These are phyloP conservation scores for Fusarium sarcochroum DNA, from an alignment of 2,329 filamentous ascomycete genomes.

Conservation along the genomic window DNA sequence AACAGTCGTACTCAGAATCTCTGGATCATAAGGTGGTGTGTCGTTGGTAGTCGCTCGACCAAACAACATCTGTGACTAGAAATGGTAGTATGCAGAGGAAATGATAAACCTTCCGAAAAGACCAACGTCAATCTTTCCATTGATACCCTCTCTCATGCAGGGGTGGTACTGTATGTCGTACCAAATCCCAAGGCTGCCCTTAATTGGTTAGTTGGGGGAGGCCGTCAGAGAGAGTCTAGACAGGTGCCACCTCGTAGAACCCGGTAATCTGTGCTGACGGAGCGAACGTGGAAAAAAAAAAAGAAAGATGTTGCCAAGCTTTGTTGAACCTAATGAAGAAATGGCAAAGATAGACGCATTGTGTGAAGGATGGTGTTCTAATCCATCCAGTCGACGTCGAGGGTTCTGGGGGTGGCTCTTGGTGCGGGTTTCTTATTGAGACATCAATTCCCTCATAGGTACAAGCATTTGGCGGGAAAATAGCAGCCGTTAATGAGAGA, in stretches of 20 bases:
- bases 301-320: constrained; percentile 19
- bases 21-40: background rate
- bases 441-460: constrained; percentile 10
- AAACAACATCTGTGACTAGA: constrained; percentile 20
- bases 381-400: constrained; percentile 11
- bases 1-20: constrained; percentile 2
- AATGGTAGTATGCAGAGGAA: constrained; percentile 12
- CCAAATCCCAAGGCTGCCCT: constrained; percentile 3
- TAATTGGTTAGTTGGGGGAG: constrained; percentile 8
- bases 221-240: constrained; percentile 10
- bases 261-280: constrained; percentile 2
- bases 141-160: constrained; percentile 6
- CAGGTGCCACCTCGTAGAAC: background rate
- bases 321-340: constrained; percentile 18
- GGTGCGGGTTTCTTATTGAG: constrained; percentile 26
- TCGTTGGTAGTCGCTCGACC: constrained; percentile 30
- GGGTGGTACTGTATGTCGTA: constrained; percentile 8
- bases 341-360: background rate
- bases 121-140: constrained; percentile 13
- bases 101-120: constrained; percentile 26
- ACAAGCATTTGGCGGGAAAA: background rate
- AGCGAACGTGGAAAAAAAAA: constrained; percentile 9
- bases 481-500: background rate
- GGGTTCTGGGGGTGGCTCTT: constrained; percentile 15
- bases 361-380: background rate